These are phyloP conservation scores for Colletotrichum sp. DNA, from an alignment of 2,329 filamentous ascomycete genomes.

Conservation along the genomic window DNA sequence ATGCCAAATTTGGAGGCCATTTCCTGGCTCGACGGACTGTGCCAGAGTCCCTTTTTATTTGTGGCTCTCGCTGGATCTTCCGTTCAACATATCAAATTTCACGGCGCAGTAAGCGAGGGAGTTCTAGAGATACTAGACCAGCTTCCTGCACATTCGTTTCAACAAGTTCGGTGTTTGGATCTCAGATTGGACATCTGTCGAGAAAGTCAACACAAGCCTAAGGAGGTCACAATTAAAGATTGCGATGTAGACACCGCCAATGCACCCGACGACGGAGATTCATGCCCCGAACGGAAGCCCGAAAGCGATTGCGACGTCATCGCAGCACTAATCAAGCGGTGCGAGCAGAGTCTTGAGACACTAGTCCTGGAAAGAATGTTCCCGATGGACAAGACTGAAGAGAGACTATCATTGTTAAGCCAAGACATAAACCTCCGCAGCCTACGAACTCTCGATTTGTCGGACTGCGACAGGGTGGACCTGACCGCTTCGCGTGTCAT, in stretches of 20 bases:
- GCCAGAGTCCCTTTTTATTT: neutral
- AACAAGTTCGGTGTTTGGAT: neutral
- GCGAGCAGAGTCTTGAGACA: neutral
- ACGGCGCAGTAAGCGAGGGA: neutral
- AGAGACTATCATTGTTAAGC: neutral
- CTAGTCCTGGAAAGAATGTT: neutral
- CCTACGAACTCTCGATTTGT: neutral
- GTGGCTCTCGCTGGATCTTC: neutral
- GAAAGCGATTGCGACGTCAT: neutral
- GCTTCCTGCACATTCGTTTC: neutral
- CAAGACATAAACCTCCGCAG: neutral
- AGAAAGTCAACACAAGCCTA: neutral
- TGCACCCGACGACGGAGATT: neutral
- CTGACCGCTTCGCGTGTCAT: neutral
- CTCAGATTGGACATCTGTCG: neutral
- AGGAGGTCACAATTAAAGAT: neutral
- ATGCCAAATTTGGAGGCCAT: neutral
- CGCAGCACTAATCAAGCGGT: neutral
- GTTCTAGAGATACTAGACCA: neutral
- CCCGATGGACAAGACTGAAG: neutral
- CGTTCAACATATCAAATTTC: neutral
- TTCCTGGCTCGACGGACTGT: neutral
- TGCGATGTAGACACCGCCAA: neutral
- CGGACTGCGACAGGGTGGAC: neutral
- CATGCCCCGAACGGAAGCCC: neutral